phyloP scores from a whole-genome alignment of 805 yeast species.

The Spathaspora boniae region DNA sequence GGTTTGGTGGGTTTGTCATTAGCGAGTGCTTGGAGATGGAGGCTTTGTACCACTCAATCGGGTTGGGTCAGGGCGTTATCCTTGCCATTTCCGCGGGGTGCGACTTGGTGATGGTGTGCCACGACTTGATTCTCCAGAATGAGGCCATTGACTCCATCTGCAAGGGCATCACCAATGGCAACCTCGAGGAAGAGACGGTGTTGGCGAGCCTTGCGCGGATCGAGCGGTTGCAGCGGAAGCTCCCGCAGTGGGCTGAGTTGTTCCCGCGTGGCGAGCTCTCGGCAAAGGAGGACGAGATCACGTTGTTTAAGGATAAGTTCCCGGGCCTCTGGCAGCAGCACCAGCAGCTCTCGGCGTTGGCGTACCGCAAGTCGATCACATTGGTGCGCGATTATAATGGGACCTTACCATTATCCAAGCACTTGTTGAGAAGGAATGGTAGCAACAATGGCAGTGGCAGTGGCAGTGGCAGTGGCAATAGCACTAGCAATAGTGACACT shows the following conservation, averaged over 20 bases:
- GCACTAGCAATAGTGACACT: conserved; percentile 32
- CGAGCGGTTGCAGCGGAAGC: conserved; percentile 36
- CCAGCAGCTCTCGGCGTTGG: conserved; percentile 38
- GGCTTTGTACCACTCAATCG: conserved; percentile 58
- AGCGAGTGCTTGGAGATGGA: conserved; percentile 64
- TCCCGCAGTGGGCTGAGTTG: conserved; percentile 45
- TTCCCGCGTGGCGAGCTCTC: conserved; percentile 33
- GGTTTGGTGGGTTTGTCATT: conserved; percentile 54
- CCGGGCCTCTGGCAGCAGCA: conserved; percentile 41
- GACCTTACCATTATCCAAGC: conserved; percentile 46
- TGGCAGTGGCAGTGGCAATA: too few relatives aligned
- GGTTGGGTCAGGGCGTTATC: conserved; percentile 63
- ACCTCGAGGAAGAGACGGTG: conserved; percentile 42
- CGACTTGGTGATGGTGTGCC: conserved; percentile 61
- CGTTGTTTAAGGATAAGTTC: conserved; percentile 22
- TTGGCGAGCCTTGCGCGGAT: conserved; percentile 40
- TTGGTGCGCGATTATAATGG: conserved; percentile 51
- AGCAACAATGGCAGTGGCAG: too few relatives aligned
- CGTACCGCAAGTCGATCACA: conserved; percentile 51
- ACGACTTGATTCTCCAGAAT: conserved; percentile 48
- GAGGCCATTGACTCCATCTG: conserved; percentile 49
- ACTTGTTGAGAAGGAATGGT: conserved; percentile 25
- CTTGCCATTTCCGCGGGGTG: conserved; percentile 63
- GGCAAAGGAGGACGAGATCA: conserved; percentile 17
- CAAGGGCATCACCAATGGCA: conserved; percentile 38